Percentiles rank a stretch among this genome's conserved stretches.
These are phyloP conservation scores for Suillus occidentalis DNA, from an alignment of 768 basidiomycete species.

Conservation along the genomic window DNA sequence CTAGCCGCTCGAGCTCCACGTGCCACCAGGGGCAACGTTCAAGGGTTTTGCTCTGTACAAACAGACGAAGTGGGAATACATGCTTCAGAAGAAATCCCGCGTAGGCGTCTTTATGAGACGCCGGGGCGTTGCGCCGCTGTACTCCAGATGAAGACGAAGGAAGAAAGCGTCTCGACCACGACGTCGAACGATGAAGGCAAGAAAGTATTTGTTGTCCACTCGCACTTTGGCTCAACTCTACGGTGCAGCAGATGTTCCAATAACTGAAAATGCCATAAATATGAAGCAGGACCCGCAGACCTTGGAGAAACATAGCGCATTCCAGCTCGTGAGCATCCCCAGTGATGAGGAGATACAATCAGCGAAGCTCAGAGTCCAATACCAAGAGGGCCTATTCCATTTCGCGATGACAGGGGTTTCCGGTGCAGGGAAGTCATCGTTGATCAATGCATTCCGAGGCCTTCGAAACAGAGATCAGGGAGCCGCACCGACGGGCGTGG, in stretches of 20 bases:
- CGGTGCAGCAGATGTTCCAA: background rate
- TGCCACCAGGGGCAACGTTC: background rate
- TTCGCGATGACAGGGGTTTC: slow-evolving; percentile 29
- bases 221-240: background rate
- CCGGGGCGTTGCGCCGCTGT: background rate
- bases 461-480: slow-evolving; percentile 17
- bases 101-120: slow-evolving; percentile 2
- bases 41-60: background rate
- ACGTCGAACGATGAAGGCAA: background rate
- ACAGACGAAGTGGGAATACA: background rate
- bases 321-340: slow-evolving; percentile 19
- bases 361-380: slow-evolving; percentile 11
- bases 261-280: background rate
- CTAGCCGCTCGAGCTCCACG: background rate
- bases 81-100: background rate
- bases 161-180: too few relatives aligned
- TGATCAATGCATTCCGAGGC: slow-evolving; percentile 33
- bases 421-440: slow-evolving; percentile 32
- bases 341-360: slow-evolving; percentile 14
- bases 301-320: slow-evolving; percentile 1
- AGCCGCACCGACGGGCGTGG: slow-evolving; percentile 28
- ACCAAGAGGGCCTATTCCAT: slow-evolving; percentile 24
- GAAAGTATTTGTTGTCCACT: background rate
- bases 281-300: background rate
- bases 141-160: background rate